These are phyloP conservation scores for Candida khao-thaluensis DNA, from an alignment of 805 yeast genomes.

Conservation along the genomic window DNA sequence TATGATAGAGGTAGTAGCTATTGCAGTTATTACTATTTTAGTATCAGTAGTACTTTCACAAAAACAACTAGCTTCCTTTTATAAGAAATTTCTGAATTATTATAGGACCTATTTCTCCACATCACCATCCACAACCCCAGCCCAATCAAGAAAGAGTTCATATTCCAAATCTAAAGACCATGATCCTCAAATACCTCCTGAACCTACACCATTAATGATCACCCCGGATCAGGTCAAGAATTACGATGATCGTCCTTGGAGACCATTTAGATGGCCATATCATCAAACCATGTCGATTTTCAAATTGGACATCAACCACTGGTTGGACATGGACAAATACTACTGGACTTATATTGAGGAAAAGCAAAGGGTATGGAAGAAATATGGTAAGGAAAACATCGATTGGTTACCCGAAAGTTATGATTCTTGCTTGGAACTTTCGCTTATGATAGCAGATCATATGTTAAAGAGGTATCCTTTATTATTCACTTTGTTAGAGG, in stretches of 20 bases:
- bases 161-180: constrained; percentile 10
- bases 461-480: constrained; percentile 62
- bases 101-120: constrained; percentile 11
- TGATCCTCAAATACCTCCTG: constrained; percentile 16
- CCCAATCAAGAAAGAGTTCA: constrained; percentile 14
- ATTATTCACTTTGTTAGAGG: constrained; percentile 49
- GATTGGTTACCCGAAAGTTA: constrained; percentile 67
- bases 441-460: constrained; percentile 61
- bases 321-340: constrained; percentile 80
- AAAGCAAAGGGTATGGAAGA: constrained; percentile 55
- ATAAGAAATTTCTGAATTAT: constrained; percentile 3
- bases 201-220: constrained; percentile 51
- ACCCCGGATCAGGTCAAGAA: constrained; percentile 65
- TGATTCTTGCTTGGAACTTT: constrained; percentile 60
- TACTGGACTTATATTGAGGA: constrained; percentile 66
- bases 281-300: constrained; percentile 77
- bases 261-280: constrained; percentile 79
- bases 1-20: too few species aligned
- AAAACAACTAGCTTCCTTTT: constrained; percentile 14
- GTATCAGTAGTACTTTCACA: constrained; percentile 16
- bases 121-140: constrained; percentile 14
- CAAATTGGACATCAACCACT: constrained; percentile 69
- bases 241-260: constrained; percentile 76
- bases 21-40: neutral
- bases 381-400: constrained; percentile 59